Conservation (phyloP, 202 grass and related monocot genomes). For the Zizania palustris region DNA sequence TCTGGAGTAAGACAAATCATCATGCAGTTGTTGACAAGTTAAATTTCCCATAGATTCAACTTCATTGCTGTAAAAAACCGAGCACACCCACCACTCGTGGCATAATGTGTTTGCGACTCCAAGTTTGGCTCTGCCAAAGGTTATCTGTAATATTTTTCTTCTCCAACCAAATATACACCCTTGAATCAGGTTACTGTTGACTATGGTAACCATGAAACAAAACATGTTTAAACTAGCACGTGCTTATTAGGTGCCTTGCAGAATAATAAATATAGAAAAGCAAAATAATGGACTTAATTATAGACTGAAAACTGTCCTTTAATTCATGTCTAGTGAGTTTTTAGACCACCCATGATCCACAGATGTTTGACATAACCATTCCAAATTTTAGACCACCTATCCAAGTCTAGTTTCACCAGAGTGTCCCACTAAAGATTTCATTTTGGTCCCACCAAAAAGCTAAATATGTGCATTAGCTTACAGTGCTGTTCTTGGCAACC, state of each 20-base stretch:
- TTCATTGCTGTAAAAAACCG: slow-evolving; percentile 4
- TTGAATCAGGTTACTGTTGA: slow-evolving; percentile 4
- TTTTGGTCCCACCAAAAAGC: slow-evolving; percentile 22
- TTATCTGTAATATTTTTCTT: slow-evolving; percentile 9
- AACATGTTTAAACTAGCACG: neutral
- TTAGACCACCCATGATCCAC: slow-evolving; percentile 11
- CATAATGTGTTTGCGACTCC: neutral
- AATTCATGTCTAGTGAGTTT: slow-evolving; percentile 24
- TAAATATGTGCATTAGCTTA: slow-evolving; percentile 28
- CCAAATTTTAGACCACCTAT: slow-evolving; percentile 20
- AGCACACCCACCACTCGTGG: slow-evolving; percentile 3
- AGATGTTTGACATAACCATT: neutral
- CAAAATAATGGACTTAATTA: neutral
- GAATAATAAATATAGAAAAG: neutral
- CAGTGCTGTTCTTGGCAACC: slow-evolving; percentile 13
- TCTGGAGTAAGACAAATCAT: neutral
- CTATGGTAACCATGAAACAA: slow-evolving; percentile 10
- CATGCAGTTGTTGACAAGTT: slow-evolving; percentile 29
- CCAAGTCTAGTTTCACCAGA: slow-evolving; percentile 4
- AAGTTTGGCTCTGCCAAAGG: slow-evolving; percentile 13
- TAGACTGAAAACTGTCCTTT: neutral
- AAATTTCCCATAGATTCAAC: slow-evolving; percentile 28
- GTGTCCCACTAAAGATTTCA: slow-evolving; percentile 13
- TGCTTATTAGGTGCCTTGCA: neutral
- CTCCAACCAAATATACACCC: slow-evolving; percentile 6